phyloP scores from a whole-genome alignment of 352 stramenopile genomes.

The Phytophthora hibernalis region DNA sequence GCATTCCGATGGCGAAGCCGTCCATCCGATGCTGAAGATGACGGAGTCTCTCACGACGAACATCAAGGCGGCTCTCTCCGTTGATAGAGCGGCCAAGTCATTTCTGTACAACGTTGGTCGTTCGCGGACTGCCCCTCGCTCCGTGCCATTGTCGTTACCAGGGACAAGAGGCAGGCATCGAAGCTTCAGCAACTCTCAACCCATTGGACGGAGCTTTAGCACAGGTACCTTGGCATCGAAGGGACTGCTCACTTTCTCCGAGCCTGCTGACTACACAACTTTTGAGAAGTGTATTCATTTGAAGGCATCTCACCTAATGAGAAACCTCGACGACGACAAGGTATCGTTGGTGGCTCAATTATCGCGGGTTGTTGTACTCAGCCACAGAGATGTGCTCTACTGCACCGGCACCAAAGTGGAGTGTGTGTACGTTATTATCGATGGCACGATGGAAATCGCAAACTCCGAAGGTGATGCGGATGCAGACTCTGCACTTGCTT shows the following conservation, averaged over 20 bases:
- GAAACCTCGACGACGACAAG: conserved; percentile 86
- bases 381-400: conserved; percentile 67
- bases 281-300: conserved; percentile 90
- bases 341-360: conserved; percentile 81
- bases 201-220: conserved; percentile 36
- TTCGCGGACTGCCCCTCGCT: conserved; percentile 39
- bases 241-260: conserved; percentile 46
- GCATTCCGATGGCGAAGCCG: conserved; percentile 24
- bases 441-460: conserved; percentile 71
- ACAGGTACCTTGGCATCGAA: conserved; percentile 26
- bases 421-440: conserved; percentile 72
- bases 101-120: conserved; percentile 80
- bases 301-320: conserved; percentile 85
- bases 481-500: not conserved
- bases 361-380: conserved; percentile 65
- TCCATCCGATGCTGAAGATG: conserved; percentile 55
- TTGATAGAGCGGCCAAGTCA: conserved; percentile 73
- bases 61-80: conserved; percentile 72
- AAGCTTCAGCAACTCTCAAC: conserved; percentile 46
- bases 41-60: conserved; percentile 66
- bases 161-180: conserved; percentile 44
- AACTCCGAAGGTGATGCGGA: conserved; percentile 15
- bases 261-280: conserved; percentile 72
- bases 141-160: conserved; percentile 43
- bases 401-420: conserved; percentile 48